Base-by-base conservation (phyloP, 352 stramenopile species). In the Lagenidium giganteum region DNA sequence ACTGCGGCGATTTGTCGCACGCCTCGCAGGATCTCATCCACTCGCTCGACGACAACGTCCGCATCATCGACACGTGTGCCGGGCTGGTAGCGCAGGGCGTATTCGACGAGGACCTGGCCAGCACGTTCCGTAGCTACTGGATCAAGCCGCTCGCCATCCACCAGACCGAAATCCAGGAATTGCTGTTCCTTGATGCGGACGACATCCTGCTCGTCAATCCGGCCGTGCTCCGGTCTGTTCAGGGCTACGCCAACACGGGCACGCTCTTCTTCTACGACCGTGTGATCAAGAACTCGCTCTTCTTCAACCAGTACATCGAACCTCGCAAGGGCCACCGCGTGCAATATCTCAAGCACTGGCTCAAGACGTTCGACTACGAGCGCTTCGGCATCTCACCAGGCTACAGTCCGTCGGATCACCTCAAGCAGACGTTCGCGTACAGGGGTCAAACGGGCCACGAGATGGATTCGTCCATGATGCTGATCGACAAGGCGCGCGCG, bases 221-320 rank as follows among this genome's bases (percentile, higher is more conserved):
- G 13, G 62, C 65, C 24, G 41, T 51, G 31, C 27, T 81, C 12
- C 58, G 68, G 1, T 35, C 61, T 5, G 47, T 65, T 17, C 43
- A 62, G 2, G 63, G 56, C 25, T 84, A 84, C 54, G 45, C 18
- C n/a, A 31, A 16, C 20, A 81, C 60, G 8, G 71, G 68, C 33
- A 80, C 71, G 3, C 66, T 64, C 6, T 84, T 84, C 48, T 84
- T 72, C 60, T 88, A 78, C 56, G 71, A 87, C 43, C 74, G 66
- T 18, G 67, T 83, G 25, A 82, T 80, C 42, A 39, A 38, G 46
- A 67, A 63, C 43, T 42, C 71, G 21, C 61, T 64, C 8, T 82
- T 71, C 31, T 59, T 82, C 31, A 77, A 81, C 52, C 41, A 40
- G 28, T 20, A 28, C 21, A 40, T 55, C 22, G 34, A 42, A n/a